Percentiles rank a stretch among this genome's conserved stretches.
These are phyloP conservation scores for Suillus subalutaceus DNA, from an alignment of 768 basidiomycete species.

Conservation along the genomic window DNA sequence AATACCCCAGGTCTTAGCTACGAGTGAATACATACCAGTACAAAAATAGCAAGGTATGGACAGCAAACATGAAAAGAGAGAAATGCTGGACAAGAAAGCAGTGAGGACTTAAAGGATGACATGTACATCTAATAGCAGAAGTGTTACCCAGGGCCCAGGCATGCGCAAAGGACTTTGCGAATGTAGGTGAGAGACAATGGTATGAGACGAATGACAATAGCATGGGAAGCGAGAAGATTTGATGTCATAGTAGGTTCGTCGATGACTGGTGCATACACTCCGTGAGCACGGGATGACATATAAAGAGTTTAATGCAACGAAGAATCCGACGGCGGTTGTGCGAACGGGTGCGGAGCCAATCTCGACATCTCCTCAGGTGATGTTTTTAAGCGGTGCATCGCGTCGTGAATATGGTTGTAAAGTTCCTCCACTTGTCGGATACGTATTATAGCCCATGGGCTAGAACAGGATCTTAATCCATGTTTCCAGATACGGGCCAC, in stretches of 20 bases:
- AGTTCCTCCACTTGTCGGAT: slow-evolving; percentile 47
- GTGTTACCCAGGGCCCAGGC: slow-evolving; percentile 27
- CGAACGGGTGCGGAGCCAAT: not conserved
- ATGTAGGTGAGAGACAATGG: not conserved
- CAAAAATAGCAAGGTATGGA: not conserved
- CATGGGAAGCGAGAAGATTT: not conserved
- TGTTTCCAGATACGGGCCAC: too few species aligned
- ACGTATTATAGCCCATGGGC: slow-evolving; percentile 62
- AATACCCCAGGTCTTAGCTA: not conserved
- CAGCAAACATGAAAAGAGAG: not conserved
- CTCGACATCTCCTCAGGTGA: slow-evolving; percentile 19
- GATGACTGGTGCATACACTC: slow-evolving; percentile 11
- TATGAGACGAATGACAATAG: not conserved
- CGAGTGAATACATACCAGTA: not conserved
- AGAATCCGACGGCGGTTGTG: not conserved
- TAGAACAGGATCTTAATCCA: slow-evolving; percentile 55
- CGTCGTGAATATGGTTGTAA: slow-evolving; percentile 55
- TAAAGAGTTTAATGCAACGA: too few species aligned
- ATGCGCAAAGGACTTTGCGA: slow-evolving; percentile 20
- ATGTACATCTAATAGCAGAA: not conserved
- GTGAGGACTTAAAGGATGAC: not conserved
- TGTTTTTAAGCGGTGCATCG: slow-evolving; percentile 36
- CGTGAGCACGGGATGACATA: slow-evolving; percentile 1
- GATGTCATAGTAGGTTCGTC: slow-evolving; percentile 12
- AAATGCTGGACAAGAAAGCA: not conserved